These are phyloP conservation scores for Pilobolus umbonatus DNA, from an alignment of 192 early-diverging fungal genomes.

Conservation along the genomic window DNA sequence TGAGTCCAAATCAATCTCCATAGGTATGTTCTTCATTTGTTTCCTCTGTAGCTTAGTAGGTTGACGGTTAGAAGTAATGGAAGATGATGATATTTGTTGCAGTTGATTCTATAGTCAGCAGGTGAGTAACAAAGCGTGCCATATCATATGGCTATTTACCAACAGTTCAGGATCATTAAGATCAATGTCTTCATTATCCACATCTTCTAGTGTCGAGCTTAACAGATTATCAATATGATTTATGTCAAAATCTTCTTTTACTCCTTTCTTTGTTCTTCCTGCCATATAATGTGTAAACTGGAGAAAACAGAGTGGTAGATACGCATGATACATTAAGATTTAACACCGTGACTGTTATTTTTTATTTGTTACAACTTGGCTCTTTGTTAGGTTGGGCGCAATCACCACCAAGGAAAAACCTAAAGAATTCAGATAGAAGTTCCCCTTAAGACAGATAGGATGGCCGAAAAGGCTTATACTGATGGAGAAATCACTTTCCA, in stretches of 20 bases:
- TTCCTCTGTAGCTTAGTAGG: background rate
- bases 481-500: too few relatives aligned
- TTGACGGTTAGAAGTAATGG: slow-evolving; percentile 19
- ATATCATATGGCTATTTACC: slow-evolving; percentile 25
- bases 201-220: slow-evolving; percentile 23
- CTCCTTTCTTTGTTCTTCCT: background rate
- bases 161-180: slow-evolving; percentile 49
- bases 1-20: slow-evolving; percentile 24
- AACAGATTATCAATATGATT: slow-evolving; percentile 22
- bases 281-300: background rate
- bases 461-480: too few relatives aligned
- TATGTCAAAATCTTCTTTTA: slow-evolving; percentile 9
- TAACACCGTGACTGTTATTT: slow-evolving; percentile 5
- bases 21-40: background rate
- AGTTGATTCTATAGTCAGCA: slow-evolving; percentile 39
- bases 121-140: background rate
- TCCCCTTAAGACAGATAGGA: too few relatives aligned
- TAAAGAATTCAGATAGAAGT: too few relatives aligned
- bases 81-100: slow-evolving; percentile 34
- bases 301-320: background rate
- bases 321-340: background rate
- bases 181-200: slow-evolving; percentile 39
- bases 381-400: background rate
- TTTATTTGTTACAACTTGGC: background rate
- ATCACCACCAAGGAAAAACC: too few relatives aligned